Conservation (phyloP, 257 asterid species). For the Solanum medicagineum region DNA sequence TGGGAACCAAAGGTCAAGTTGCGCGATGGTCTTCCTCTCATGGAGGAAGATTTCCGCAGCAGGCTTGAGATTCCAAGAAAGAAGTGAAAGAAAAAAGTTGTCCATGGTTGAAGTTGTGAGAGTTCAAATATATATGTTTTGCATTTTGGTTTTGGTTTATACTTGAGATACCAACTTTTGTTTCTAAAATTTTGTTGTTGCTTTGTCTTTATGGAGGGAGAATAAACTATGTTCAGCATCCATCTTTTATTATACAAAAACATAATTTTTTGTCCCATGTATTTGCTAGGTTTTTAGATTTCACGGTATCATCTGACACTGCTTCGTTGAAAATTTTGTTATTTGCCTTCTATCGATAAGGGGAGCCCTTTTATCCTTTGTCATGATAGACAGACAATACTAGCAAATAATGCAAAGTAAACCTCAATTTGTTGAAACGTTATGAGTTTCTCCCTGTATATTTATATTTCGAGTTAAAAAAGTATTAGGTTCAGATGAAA, state of each 20-base stretch:
- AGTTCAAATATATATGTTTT: neutral
- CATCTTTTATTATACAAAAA: neutral
- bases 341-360: neutral
- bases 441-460: neutral
- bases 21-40: constrained; percentile 79
- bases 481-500: neutral
- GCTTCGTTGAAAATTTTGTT: neutral
- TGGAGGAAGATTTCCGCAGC: constrained; percentile 87
- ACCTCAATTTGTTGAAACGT: neutral
- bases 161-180: neutral
- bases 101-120: neutral
- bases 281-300: neutral
- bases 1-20: constrained; percentile 91
- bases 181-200: neutral
- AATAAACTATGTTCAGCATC: neutral
- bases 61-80: constrained; percentile 57
- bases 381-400: neutral
- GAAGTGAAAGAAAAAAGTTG: neutral
- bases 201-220: neutral
- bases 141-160: neutral
- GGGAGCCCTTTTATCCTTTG: too few species aligned
- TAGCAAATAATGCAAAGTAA: neutral
- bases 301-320: neutral
- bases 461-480: neutral
- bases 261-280: neutral